phyloP scores from a whole-genome alignment of 148 eudicot genomes.

The Rheum nobile region DNA sequence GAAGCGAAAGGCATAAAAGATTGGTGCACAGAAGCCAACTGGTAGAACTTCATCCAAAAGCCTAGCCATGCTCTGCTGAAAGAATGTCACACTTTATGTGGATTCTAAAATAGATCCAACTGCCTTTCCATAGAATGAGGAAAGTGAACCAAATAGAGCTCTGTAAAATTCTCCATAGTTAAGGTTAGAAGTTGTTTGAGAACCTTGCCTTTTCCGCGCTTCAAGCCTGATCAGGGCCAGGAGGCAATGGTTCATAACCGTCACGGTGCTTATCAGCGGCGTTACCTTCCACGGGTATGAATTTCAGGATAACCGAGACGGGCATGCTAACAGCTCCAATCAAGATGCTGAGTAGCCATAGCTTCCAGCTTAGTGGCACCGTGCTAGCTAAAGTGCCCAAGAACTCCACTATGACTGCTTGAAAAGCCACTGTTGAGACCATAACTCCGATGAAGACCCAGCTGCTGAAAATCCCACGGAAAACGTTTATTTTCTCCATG shows the following conservation, averaged over 20 bases:
- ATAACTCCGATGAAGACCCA: conserved; percentile 68
- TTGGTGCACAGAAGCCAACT: not conserved
- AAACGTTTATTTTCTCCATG: conserved; percentile 82
- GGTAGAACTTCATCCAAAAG: not conserved
- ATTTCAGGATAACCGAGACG: conserved; percentile 63
- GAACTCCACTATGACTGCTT: conserved; percentile 75
- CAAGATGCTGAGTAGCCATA: conserved; percentile 61
- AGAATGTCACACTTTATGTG: not conserved
- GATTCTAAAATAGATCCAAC: not conserved
- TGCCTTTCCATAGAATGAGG: not conserved
- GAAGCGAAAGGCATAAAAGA: not conserved
- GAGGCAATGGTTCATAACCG: conserved; percentile 55
- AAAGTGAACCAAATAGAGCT: not conserved
- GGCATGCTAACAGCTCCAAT: conserved; percentile 71
- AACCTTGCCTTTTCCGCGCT: no score
- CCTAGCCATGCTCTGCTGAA: not conserved
- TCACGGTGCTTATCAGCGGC: conserved; percentile 34
- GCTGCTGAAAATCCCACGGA: conserved; percentile 66
- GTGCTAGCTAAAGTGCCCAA: conserved; percentile 89
- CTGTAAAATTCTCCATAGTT: not conserved
- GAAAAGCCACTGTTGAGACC: conserved; percentile 60
- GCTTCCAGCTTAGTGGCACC: conserved; percentile 76
- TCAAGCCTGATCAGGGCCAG: conserved; percentile 60
- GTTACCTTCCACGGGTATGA: conserved; percentile 50
- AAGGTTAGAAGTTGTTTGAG: not conserved